A percentile compares a stretch with the other conserved stretches of the same genome.
Conservation (phyloP, 108 stramenopile genomes). For the Skeletonema tropicum region DNA sequence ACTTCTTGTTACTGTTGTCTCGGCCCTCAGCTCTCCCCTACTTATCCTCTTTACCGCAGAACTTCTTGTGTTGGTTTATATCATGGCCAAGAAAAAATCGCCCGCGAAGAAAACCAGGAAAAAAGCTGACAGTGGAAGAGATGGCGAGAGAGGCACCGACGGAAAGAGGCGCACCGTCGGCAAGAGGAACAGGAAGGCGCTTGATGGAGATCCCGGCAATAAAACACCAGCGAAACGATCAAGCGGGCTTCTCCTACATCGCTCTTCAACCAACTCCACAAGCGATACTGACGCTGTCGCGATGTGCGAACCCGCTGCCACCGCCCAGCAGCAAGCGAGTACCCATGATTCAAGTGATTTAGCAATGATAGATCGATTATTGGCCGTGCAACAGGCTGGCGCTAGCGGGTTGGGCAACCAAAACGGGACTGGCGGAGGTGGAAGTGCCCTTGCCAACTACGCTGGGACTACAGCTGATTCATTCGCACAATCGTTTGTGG, state of each 20-base stretch:
- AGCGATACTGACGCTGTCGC: background rate
- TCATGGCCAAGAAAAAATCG: background rate
- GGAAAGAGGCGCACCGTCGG: background rate
- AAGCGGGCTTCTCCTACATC: background rate
- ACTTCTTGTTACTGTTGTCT: too few species aligned
- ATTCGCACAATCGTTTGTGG: constrained; percentile 48
- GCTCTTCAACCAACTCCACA: too few species aligned
- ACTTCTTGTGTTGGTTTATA: too few species aligned
- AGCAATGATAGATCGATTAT: background rate
- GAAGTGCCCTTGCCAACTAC: constrained; percentile 26
- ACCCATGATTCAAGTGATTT: background rate
- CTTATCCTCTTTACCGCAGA: too few species aligned
- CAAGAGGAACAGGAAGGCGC: background rate
- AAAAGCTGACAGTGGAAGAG: background rate
- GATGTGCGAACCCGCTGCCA: background rate
- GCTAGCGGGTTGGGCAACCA: background rate
- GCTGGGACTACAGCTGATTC: constrained; percentile 38
- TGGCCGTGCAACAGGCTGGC: background rate
- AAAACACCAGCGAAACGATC: background rate
- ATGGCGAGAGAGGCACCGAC: background rate
- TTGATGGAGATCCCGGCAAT: background rate
- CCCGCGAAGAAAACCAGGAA: background rate
- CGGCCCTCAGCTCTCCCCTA: too few species aligned
- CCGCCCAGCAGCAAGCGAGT: background rate
- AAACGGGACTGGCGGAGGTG: background rate